Evolutionary conservation across 768 basidiomycete genomes (phyloP), one percentile per base, ranked within the genome.

Genomic region (Auriscalpium vulgare): DNA sequence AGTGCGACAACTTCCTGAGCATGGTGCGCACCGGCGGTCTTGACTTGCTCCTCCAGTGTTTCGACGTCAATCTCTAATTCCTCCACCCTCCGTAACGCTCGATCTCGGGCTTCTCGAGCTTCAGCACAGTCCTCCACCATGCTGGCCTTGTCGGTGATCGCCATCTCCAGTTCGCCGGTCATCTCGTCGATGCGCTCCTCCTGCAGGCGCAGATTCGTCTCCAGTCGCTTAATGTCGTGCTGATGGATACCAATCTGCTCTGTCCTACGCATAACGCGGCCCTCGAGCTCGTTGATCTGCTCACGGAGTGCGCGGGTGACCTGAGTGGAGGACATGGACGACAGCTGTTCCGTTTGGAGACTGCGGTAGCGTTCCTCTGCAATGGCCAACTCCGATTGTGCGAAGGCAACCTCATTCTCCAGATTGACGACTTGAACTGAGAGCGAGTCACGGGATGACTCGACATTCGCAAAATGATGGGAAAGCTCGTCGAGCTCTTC

Each of bases 71-170:
- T 77, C 62, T 91, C 88, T 56, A 84, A 66, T n/a, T 67, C 69
- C 55, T 91, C 90, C 29, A 78, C 67, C 56, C 71, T 73, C 53
- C 66, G 63, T 45, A 83, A 66, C 5, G 88, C 85, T 23, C 76
- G 76, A 66, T 92, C 85, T 37, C 90, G 76, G 19, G 84, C 80
- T 54, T 85, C 85, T 53, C 90, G 75, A 2, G 87, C 88, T 54
- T 85, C 82, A 4, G 84, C 84, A 63, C 90, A 91, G 65, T 92
- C 90, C 59, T 91, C 88, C 0, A 91, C 80, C 86, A 92, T 88
- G 2, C 87, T 83, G 55, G 82, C 81, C 67, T 85, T 88, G 72
- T 90, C 80, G 5, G 81, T 77, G 19, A 71, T 74, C 56, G 84
- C 72, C 58, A 78, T 78, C 63, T 88, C 88, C 56, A 89, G 67